Conservation (phyloP, 169 alveolate genomes). For the Blepharisma undulans region DNA sequence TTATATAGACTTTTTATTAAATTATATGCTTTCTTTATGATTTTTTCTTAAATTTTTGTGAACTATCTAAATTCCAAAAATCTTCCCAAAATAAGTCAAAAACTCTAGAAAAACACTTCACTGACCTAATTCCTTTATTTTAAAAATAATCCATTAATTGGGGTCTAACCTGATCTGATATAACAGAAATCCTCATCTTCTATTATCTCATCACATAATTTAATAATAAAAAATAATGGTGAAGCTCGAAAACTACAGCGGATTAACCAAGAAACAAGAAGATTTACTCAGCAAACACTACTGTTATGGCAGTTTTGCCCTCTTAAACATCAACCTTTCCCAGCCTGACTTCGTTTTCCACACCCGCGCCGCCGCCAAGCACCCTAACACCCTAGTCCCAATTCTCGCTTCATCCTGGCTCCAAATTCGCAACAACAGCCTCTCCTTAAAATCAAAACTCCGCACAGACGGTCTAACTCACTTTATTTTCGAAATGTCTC, state of each 20-base stretch:
- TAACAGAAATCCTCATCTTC: neutral
- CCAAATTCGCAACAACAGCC: neutral
- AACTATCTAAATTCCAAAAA: too few species aligned
- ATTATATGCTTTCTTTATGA: too few species aligned
- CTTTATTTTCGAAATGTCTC: neutral
- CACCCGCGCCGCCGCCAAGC: neutral
- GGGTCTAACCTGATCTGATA: neutral
- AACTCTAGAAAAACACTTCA: neutral
- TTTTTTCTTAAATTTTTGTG: too few species aligned
- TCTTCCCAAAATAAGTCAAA: too few species aligned
- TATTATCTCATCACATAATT: neutral
- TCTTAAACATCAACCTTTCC: neutral
- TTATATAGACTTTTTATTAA: too few species aligned
- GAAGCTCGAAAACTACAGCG: slow-evolving; percentile 17
- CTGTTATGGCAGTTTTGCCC: slow-evolving; percentile 18
- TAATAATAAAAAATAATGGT: slow-evolving; percentile 4
- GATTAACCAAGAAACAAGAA: neutral
- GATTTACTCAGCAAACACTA: slow-evolving; percentile 24
- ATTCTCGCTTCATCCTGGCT: neutral
- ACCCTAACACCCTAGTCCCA: neutral
- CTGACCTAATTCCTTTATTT: neutral
- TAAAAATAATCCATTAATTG: neutral
- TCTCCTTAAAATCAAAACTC: neutral
- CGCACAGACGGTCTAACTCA: slow-evolving; percentile 6
- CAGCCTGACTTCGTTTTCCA: neutral